Evolutionary conservation across 208 protist species (phyloP), one percentile per base, ranked within the genome.

Genomic region (Wallacemonas rigidus): DNA sequence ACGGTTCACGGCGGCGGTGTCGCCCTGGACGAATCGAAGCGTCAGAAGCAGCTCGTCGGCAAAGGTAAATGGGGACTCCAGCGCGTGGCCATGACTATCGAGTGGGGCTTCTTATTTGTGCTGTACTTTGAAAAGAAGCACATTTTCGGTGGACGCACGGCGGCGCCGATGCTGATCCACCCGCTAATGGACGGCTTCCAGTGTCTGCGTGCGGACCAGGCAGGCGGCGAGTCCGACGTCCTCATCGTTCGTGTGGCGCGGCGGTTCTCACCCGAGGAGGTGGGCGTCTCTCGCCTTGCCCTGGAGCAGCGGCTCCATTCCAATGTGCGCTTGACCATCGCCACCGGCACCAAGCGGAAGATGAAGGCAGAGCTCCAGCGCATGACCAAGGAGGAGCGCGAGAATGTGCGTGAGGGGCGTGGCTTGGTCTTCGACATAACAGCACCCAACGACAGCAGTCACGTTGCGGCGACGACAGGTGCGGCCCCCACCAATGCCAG

Each of bases 91-190:
- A 74, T 95, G 17, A 83, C 85, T 39, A 69, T 95, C 15, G 88
- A 95, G 80, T 95, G 91, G 82, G 80, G 89, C 72, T 82, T 91
- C 43, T 81, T 94, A 68, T 77, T 94, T 65, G 83, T 96, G 56
- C 61, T 96, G 39, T 88, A 85, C 71, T 93, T 94, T 67, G 86
- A 91, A 65, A 84, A 82, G 77, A 84, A 75, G 40, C 64, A 79
- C 26, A 63, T 68, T 1, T 74, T 95, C 41, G 74, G 84, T 51
- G 72, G 77, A 65, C 77, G 77, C 50, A 75, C 74, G 7, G 78
- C 71, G 3, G 76, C 76, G 26, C 83, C 88, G 57, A 87, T 91
- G 82, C 47, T 94, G 15, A 86, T 96, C 47, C 92, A 96, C 76
- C 92, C 92, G 35, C 62, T 96, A 26, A 80, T 81, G 36, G 65